A percentile compares a stretch with the other conserved stretches of the same genome.
Conservation (phyloP, 106 monocot genomes). For the Cymbidium sinense region DNA sequence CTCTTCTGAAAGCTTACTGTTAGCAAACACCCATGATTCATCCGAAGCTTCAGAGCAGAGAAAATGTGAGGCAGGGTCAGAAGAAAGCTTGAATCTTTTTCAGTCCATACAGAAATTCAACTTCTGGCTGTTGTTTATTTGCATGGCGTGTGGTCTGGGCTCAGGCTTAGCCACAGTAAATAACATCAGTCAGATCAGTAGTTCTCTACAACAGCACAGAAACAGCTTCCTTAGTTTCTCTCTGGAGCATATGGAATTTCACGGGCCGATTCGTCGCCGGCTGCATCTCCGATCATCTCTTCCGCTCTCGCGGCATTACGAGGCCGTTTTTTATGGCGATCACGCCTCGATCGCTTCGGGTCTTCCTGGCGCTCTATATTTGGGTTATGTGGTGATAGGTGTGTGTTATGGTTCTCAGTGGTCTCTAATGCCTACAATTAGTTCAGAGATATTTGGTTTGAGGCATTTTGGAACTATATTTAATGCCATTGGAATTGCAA, state of each 20-base stretch:
- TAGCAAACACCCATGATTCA: not conserved
- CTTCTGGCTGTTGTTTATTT: conserved; percentile 49
- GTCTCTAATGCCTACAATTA: conserved; percentile 46
- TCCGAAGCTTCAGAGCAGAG: conserved; percentile 1
- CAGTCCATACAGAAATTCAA: conserved; percentile 22
- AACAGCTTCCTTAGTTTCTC: conserved; percentile 56
- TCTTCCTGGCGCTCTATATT: conserved; percentile 23
- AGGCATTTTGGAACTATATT: conserved; percentile 56
- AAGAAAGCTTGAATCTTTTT: conserved; percentile 24
- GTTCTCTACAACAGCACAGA: conserved; percentile 22
- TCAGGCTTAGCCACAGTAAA: conserved; percentile 53
- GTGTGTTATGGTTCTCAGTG: conserved; percentile 50
- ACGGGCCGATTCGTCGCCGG: conserved; percentile 62
- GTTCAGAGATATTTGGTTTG: conserved; percentile 51
- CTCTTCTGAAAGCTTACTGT: conserved; percentile 7
- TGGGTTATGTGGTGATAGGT: conserved; percentile 39
- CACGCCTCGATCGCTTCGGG: conserved; percentile 31
- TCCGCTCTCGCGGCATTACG: conserved; percentile 28
- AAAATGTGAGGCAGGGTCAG: not conserved
- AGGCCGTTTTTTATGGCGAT: conserved; percentile 31
- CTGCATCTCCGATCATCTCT: conserved; percentile 62
- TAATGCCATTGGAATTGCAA: conserved; percentile 71
- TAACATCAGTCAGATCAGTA: conserved; percentile 44
- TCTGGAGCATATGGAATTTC: conserved; percentile 99
- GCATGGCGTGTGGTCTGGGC: conserved; percentile 36